Percentiles rank a stretch among this genome's conserved stretches.
These are phyloP conservation scores for Suillus hirtellus DNA, from an alignment of 768 basidiomycete species.

Conservation along the genomic window DNA sequence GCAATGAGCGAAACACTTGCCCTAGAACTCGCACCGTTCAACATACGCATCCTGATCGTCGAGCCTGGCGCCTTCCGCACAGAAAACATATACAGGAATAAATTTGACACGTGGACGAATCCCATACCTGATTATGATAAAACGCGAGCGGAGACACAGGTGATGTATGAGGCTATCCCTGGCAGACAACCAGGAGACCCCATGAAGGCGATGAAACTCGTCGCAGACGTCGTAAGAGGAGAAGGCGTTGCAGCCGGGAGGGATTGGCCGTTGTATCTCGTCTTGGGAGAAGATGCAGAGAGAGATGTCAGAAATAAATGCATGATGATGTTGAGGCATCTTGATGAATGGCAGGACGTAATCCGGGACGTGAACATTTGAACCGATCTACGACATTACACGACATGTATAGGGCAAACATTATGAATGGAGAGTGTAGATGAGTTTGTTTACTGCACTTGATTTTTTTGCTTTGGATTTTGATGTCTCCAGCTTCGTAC, in stretches of 20 bases:
- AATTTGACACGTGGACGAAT: conserved; percentile 36
- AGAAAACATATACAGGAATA: conserved; percentile 51
- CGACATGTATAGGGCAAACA: background rate
- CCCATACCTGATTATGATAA: conserved; percentile 51
- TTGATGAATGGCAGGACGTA: conserved; percentile 59
- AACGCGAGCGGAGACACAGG: conserved; percentile 35
- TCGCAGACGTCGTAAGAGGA: conserved; percentile 46
- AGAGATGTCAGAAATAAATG: conserved; percentile 51
- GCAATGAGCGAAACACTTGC: conserved; percentile 59
- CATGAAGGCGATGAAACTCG: conserved; percentile 52
- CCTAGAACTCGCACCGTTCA: conserved; percentile 53
- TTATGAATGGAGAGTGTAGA: background rate
- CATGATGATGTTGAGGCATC: conserved; percentile 40
- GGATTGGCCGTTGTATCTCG: conserved; percentile 48
- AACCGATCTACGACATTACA: conserved; percentile 18
- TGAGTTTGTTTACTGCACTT: too few species aligned
- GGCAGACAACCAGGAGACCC: conserved; percentile 58
- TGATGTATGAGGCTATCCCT: conserved; percentile 36
- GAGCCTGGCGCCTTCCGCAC: conserved; percentile 68
- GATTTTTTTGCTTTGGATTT: background rate
- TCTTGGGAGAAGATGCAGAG: conserved; percentile 56
- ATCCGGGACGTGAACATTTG: conserved; percentile 42
- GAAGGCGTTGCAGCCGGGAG: conserved; percentile 52
- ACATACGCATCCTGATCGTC: conserved; percentile 57
- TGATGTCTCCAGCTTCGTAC: background rate